phyloP scores from a whole-genome alignment of 768 basidiomycete genomes.

The Termitomyces bulborhizus region DNA sequence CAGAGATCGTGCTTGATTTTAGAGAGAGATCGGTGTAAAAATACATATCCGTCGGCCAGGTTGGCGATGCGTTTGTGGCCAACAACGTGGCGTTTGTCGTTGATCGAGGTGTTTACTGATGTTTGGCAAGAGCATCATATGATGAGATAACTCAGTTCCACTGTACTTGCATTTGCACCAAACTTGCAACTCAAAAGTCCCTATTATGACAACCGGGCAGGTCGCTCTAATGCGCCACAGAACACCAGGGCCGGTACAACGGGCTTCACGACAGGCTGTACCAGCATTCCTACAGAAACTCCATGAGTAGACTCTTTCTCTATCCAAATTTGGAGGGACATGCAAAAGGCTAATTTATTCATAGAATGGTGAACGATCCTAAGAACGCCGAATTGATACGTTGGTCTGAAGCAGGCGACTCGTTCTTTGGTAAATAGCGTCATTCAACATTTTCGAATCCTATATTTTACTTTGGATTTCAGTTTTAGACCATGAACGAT shows the following conservation, averaged over 20 bases:
- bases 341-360: not conserved
- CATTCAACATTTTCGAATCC: not conserved
- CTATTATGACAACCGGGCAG: slow-evolving; percentile 24
- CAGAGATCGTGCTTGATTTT: no score
- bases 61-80: not conserved
- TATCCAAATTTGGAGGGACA: not conserved
- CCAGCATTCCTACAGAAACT: slow-evolving; percentile 93
- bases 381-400: slow-evolving; percentile 79
- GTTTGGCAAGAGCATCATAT: slow-evolving; percentile 5
- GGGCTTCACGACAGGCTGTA: slow-evolving; percentile 31
- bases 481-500: slow-evolving; percentile 91
- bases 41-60: no score
- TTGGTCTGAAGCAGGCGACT: slow-evolving; percentile 89
- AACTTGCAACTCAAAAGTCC: not conserved
- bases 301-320: slow-evolving; percentile 60
- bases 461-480: not conserved
- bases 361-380: slow-evolving; percentile 88
- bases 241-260: slow-evolving; percentile 25
- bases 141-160: slow-evolving; percentile 12
- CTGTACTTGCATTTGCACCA: not conserved
- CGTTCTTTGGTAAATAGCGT: slow-evolving; percentile 69
- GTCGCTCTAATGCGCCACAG: slow-evolving; percentile 18
- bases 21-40: no score
- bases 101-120: slow-evolving; percentile 1
- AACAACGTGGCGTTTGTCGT: not conserved